Evolutionary conservation across 192 early-diverging fungal species (phyloP).

Genomic region (Geranomyces variabilis): DNA sequence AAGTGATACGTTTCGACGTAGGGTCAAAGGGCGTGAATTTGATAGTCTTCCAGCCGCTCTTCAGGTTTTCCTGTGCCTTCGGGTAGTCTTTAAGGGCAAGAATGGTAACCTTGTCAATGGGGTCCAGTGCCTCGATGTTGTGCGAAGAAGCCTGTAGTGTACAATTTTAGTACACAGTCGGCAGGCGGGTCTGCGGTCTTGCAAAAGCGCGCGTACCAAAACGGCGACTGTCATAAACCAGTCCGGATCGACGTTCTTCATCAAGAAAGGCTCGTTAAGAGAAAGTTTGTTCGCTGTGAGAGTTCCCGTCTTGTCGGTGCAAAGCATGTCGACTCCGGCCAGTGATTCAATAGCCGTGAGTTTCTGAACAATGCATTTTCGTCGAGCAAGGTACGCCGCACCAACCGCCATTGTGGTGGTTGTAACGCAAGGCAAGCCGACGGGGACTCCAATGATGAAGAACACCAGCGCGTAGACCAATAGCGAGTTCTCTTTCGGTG

Average conservation of each 20-base stretch:
- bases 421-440: slow-evolving; percentile 86
- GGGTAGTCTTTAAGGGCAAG: slow-evolving; percentile 16
- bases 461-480: slow-evolving; percentile 73
- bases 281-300: slow-evolving; percentile 81
- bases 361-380: slow-evolving; percentile 81
- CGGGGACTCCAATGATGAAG: slow-evolving; percentile 83
- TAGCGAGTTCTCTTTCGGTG: slow-evolving; percentile 87
- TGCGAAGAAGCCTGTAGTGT: slow-evolving; percentile 59
- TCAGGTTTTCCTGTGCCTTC: slow-evolving; percentile 15
- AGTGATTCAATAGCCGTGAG: slow-evolving; percentile 86
- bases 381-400: slow-evolving; percentile 78
- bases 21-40: slow-evolving; percentile 23
- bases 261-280: slow-evolving; percentile 22
- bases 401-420: slow-evolving; percentile 84
- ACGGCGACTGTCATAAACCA: slow-evolving; percentile 69
- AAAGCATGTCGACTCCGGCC: slow-evolving; percentile 71
- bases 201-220: slow-evolving; percentile 35
- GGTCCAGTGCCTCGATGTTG: slow-evolving; percentile 72
- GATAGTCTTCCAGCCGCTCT: slow-evolving; percentile 24
- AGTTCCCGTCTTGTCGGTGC: slow-evolving; percentile 93
- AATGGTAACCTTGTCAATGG: slow-evolving; percentile 65
- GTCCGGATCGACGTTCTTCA: slow-evolving; percentile 40
- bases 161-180: too few species aligned
- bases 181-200: background rate
- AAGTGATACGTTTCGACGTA: slow-evolving; percentile 80